Evolutionary conservation across 2,329 filamentous ascomycete species (phyloP).

Genomic region (Arthroderma sp.): DNA sequence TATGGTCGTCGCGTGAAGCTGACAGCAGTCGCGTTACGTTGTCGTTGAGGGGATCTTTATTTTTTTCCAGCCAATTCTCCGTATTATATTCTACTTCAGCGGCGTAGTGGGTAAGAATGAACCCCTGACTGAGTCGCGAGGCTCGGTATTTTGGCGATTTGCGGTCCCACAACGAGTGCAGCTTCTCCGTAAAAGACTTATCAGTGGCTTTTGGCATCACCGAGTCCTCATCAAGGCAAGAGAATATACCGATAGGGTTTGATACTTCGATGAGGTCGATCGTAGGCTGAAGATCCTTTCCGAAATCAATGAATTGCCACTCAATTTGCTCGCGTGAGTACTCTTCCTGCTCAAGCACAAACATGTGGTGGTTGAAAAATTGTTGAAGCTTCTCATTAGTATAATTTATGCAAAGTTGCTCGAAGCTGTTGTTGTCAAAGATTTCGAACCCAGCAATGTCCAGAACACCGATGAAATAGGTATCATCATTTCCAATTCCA

Average conservation of each 20-base stretch:
- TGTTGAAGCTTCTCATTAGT: constrained; percentile 98
- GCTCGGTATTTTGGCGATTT: constrained; percentile 88
- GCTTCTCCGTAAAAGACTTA: constrained; percentile 90
- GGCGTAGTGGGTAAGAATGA: constrained; percentile 92
- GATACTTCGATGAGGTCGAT: constrained; percentile 93
- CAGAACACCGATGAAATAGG: constrained; percentile 90
- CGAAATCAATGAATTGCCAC: constrained; percentile 99
- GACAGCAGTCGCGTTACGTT: constrained; percentile 85
- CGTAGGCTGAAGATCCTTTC: constrained; percentile 88
- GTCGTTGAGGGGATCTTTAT: constrained; percentile 96
- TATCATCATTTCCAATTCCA: constrained; percentile 70
- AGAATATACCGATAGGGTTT: constrained; percentile 97
- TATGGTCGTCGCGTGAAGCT: constrained; percentile 65
- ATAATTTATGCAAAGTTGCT: constrained; percentile 98
- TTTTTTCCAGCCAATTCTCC: constrained; percentile 92
- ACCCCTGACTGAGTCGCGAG: constrained; percentile 77
- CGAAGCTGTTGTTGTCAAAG: constrained; percentile 95
- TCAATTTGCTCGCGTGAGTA: constrained; percentile 96
- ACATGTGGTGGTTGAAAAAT: constrained; percentile 99
- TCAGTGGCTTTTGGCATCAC: constrained; percentile 99
- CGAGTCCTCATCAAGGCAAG: constrained; percentile 90
- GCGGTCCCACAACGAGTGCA: constrained; percentile 93
- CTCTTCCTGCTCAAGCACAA: constrained; percentile 95
- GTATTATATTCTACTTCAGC: constrained; percentile 97
- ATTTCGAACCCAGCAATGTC: constrained; percentile 99